A percentile compares a stretch with the other conserved stretches of the same genome.
These are phyloP conservation scores for Craspedostauros australis DNA, from an alignment of 108 stramenopile species.

Conservation along the genomic window DNA sequence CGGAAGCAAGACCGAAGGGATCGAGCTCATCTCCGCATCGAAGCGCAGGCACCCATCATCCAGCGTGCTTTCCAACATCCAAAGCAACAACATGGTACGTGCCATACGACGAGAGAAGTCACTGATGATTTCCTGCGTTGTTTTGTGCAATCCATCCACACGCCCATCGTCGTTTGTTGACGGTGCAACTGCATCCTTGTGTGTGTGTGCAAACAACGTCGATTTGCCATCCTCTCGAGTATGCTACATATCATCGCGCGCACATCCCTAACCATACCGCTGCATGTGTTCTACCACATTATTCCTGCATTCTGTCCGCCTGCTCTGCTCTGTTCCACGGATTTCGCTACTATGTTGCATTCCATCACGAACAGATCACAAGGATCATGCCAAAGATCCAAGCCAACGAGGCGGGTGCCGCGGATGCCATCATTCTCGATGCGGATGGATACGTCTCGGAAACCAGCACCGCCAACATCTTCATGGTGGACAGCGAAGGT, in stretches of 20 bases:
- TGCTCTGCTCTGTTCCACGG: too few species aligned
- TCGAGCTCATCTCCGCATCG: constrained; percentile 73
- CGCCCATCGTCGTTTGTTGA: too few species aligned
- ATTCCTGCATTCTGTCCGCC: too few species aligned
- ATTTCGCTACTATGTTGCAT: too few species aligned
- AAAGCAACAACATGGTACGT: constrained; percentile 69
- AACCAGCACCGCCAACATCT: constrained; percentile 93
- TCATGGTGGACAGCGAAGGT: constrained; percentile 77
- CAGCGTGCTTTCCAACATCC: constrained; percentile 87
- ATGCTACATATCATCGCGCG: too few species aligned
- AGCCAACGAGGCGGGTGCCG: constrained; percentile 83
- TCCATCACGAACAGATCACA: constrained; percentile 74
- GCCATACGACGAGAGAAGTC: constrained; percentile 26
- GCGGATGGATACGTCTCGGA: constrained; percentile 87
- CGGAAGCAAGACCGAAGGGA: constrained; percentile 81
- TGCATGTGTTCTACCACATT: too few species aligned
- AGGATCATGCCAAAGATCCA: constrained; percentile 94
- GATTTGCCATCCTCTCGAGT: too few species aligned
- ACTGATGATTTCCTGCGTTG: constrained; percentile 37
- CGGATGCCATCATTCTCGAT: constrained; percentile 90
- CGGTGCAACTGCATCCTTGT: too few species aligned
- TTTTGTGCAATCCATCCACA: too few species aligned
- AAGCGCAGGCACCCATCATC: constrained; percentile 73
- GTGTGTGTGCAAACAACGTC: too few species aligned
- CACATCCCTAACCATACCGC: too few species aligned